Evolutionary conservation across 2,329 filamentous ascomycete genomes (phyloP), one percentile per base, ranked within the genome.

Genomic region (Scleromitrula shiraiana): DNA sequence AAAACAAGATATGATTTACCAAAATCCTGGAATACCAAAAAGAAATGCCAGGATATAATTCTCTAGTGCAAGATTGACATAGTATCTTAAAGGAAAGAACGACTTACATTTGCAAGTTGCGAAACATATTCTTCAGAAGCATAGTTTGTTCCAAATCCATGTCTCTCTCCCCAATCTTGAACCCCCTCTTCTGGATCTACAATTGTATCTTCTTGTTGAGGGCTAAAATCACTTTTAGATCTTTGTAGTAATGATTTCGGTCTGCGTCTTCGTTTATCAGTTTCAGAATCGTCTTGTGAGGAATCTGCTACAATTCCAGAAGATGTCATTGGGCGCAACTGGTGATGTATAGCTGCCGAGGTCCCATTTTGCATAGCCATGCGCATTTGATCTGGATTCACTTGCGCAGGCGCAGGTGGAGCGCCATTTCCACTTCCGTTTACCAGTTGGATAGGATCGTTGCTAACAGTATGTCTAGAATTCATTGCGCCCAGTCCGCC

Each of bases 101-200:
- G 52, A 66, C 73, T 64, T 65, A 80, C 77, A 59, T 80, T 80
- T 56, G 78, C 80, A 48, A 87, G 67, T 53, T 82, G 71, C 52
- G 80, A 78, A 52, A 84, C 75, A 64, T 85, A 85, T 65, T 86
- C 82, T 53, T 80, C 79, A 10, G 79, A 84, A 50, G 79, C 79
- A 63, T 86, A 80, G 64, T 86, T 82, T 55, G 82, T 78, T 57
- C 85, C 82, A 76, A 83, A 87, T 44, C 83, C 83, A 68, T 88
- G 83, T 50, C 83, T 73, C 70, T 63, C 61, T 36, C 63, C 63
- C 62, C 62, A 65, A 45, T 57, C 60, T 48, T 60, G 56, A 41
- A 53, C 52, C 10, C 61, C 58, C 14, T 59, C 56, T 17, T 62
- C 60, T 17, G 46, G 41, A 29, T 53, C 41, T 15, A 51, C 54